These are phyloP conservation scores for Silene conica DNA, from an alignment of 148 eudicot genomes.

Conservation along the genomic window DNA sequence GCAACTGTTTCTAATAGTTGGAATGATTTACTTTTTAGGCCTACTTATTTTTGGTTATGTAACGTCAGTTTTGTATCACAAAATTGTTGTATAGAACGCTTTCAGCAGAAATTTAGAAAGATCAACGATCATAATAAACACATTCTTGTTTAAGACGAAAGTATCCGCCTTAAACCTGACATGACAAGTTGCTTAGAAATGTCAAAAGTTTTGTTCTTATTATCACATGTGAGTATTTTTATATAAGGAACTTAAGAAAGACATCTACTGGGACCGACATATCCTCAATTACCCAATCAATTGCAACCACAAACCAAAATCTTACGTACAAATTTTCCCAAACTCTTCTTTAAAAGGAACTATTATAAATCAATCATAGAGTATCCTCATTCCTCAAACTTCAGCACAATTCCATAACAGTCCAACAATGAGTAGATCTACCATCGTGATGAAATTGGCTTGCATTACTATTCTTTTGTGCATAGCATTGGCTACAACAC, in stretches of 20 bases:
- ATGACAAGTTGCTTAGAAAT: no score
- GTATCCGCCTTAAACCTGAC: no score
- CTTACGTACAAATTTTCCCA: no score
- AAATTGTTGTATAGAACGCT: no score
- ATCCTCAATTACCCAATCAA: not conserved
- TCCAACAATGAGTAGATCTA: not conserved
- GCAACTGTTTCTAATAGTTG: not conserved
- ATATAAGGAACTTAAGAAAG: not conserved
- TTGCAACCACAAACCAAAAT: not conserved
- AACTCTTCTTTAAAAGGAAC: not conserved
- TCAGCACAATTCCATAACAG: not conserved
- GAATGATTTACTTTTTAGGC: not conserved
- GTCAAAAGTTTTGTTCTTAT: no score
- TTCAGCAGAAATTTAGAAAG: no score
- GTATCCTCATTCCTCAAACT: not conserved
- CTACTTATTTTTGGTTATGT: not conserved
- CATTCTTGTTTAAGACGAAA: no score
- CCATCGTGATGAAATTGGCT: not conserved
- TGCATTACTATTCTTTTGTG: not conserved
- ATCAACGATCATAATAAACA: no score
- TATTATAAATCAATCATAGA: no score
- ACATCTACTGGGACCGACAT: not conserved
- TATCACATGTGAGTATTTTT: not conserved
- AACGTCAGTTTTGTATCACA: not conserved
- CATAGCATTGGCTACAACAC: not conserved